These are phyloP conservation scores for Trichomonascaceae sp. DNA, from an alignment of 1,139 yeast genomes.

Conservation along the genomic window DNA sequence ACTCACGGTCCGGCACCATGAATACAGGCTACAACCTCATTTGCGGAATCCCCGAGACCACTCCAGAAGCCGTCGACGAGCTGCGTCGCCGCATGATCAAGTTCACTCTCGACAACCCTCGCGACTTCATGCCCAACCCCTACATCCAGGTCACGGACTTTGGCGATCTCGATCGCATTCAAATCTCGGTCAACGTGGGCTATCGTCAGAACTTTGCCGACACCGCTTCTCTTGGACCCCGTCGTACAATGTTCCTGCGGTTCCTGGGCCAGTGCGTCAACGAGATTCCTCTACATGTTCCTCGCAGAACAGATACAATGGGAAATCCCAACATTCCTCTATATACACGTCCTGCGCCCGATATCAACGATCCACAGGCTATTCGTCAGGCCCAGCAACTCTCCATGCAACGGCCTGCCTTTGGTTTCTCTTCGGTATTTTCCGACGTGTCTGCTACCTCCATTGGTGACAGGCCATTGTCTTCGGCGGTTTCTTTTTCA, in stretches of 20 bases:
- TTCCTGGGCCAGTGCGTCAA: slow-evolving; percentile 22
- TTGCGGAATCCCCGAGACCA: slow-evolving; percentile 28
- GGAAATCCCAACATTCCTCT: slow-evolving; percentile 26
- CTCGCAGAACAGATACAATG: slow-evolving; percentile 23
- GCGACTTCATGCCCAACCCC: slow-evolving; percentile 26
- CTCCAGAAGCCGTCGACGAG: slow-evolving; percentile 23
- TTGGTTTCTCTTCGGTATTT: background rate
- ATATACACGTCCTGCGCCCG: slow-evolving; percentile 4
- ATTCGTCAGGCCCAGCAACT: no score
- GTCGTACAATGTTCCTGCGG: slow-evolving; percentile 21
- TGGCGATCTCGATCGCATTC: slow-evolving; percentile 25
- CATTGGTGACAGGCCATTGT: no score
- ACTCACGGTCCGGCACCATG: slow-evolving; percentile 27
- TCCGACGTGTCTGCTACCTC: background rate
- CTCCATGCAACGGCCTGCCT: no score
- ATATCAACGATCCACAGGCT: no score
- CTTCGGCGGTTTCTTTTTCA: no score
- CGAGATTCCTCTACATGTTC: slow-evolving; percentile 24
- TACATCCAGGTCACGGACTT: slow-evolving; percentile 23
- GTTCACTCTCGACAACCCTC: slow-evolving; percentile 23
- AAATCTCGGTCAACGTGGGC: slow-evolving; percentile 19
- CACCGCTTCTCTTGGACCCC: slow-evolving; percentile 18
- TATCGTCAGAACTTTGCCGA: slow-evolving; percentile 26
- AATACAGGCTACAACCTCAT: slow-evolving; percentile 16
- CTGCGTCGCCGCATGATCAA: slow-evolving; percentile 20